Base-by-base conservation (phyloP, 371 early-diverging fungal genomes). In the Lichtheimia hyalospora region DNA sequence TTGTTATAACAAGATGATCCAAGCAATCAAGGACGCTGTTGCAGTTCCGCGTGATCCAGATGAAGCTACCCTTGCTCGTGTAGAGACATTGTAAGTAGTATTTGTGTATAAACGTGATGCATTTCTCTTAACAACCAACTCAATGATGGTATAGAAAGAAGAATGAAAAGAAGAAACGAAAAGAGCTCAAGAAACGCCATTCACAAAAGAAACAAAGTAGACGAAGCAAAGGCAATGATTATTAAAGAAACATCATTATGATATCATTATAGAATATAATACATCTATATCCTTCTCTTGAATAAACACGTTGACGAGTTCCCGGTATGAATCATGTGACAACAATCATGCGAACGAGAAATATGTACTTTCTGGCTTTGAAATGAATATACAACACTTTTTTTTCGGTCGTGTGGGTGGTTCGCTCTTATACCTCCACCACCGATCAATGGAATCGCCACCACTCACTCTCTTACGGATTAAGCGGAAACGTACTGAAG, bases 401-500 rank as follows among this genome's bases (percentile, higher is more conserved):
- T 34, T 28, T 34, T 34, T 34, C 34, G 34, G 34, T 34, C 34
- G 34, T 34, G 34, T 34, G 10, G 10, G 34, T 34, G 10, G 10
- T 6, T 8, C 1, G 6, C 34, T 34, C 34, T 34, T 34, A 8
- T 10, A 34, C 10, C 34, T 34, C 34, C 34, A 34, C 10, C 34
- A 34, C 10, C 34, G 46, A 46, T 46, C 46, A 13, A 55, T 55
- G 56, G 56, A 55, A 41, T 21, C 56, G 8, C 20, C 56, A 23
- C 39, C 41, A 42, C 44, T 87, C 7, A 88, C 89, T 2, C 84
- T 92, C 57, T 72, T 92, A 21, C 81, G 92, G 7, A 86, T 92
- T 58, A 92, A 92, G 68, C 88, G 92, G 48, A 91, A 89, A 67
- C 84, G 92, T 55, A 79, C 70, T 48, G 90, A 90, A 54, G 91